Percentiles rank a stretch among this genome's conserved stretches.
Conservation (phyloP, 129 eudicot genomes). For the Ambrosia trifida region DNA sequence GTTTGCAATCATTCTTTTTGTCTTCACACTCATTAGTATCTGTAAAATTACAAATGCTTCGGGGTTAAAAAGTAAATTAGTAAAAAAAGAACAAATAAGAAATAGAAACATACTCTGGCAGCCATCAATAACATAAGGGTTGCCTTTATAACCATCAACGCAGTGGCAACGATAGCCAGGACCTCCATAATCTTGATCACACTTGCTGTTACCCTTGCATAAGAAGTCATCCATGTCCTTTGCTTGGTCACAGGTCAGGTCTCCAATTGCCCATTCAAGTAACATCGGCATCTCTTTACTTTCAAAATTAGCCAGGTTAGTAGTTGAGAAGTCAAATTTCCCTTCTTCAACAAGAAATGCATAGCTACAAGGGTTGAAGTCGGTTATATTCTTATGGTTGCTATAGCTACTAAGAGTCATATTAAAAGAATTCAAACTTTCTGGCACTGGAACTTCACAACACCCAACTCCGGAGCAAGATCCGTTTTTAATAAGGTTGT, state of each 20-base stretch:
- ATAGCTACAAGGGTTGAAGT: conserved; percentile 39
- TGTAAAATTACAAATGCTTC: neutral
- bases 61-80: neutral
- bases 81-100: neutral
- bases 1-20: neutral
- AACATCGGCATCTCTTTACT: conserved; percentile 21
- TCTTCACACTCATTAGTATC: conserved; percentile 26
- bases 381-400: conserved; percentile 1
- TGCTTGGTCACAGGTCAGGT: conserved; percentile 6
- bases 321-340: conserved; percentile 16
- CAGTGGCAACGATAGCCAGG: conserved; percentile 34
- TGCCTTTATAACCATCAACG: conserved; percentile 18
- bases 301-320: neutral
- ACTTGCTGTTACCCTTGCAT: conserved; percentile 27
- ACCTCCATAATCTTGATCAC: conserved; percentile 15
- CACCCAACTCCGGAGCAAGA: conserved; percentile 41
- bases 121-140: conserved; percentile 7
- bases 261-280: conserved; percentile 46
- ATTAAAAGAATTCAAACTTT: neutral
- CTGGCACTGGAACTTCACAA: conserved; percentile 30
- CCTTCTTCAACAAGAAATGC: conserved; percentile 21
- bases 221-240: neutral
- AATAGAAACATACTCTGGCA: conserved; percentile 20
- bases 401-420: neutral
- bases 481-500: neutral